Percentiles rank a stretch among this genome's conserved stretches.
Evolutionary conservation across 2,329 filamentous ascomycete species (phyloP).

Genomic region (Trichoderma aggressivum): DNA sequence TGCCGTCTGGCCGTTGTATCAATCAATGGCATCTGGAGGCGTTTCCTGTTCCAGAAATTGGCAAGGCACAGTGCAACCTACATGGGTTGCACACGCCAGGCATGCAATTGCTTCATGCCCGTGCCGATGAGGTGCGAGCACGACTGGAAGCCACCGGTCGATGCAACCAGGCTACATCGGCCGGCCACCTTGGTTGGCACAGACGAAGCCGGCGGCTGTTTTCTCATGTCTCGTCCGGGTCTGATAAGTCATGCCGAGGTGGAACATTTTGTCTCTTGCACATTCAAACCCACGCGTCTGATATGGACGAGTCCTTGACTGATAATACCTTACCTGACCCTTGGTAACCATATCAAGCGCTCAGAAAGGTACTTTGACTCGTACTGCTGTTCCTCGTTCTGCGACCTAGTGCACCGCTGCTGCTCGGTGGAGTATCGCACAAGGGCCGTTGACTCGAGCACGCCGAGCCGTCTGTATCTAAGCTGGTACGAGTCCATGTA

Average conservation of each 20-base stretch:
- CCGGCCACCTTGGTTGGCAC: neutral
- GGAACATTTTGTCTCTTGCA: neutral
- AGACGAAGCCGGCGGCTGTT: slow-evolving; percentile 4
- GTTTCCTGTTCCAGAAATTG: neutral
- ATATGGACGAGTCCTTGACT: neutral
- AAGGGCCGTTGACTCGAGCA: slow-evolving; percentile 11
- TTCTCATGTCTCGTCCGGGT: neutral
- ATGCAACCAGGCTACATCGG: slow-evolving; percentile 13
- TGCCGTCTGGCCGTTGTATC: neutral
- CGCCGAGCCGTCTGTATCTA: neutral
- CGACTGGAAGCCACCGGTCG: slow-evolving; percentile 1
- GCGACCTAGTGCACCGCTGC: neutral
- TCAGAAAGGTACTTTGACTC: neutral
- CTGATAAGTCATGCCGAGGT: neutral
- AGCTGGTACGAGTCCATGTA: neutral
- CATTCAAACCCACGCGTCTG: neutral
- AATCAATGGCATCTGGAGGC: neutral
- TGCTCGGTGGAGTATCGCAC: neutral
- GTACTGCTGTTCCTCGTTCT: neutral
- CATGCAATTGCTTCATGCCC: slow-evolving; percentile 17
- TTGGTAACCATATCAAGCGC: neutral
- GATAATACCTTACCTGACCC: neutral
- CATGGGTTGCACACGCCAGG: neutral
- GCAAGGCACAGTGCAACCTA: slow-evolving; percentile 10
- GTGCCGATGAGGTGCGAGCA: slow-evolving; percentile 17